Evolutionary conservation across 2,329 filamentous ascomycete genomes (phyloP).

Genomic region (Neofusicoccum ribis): DNA sequence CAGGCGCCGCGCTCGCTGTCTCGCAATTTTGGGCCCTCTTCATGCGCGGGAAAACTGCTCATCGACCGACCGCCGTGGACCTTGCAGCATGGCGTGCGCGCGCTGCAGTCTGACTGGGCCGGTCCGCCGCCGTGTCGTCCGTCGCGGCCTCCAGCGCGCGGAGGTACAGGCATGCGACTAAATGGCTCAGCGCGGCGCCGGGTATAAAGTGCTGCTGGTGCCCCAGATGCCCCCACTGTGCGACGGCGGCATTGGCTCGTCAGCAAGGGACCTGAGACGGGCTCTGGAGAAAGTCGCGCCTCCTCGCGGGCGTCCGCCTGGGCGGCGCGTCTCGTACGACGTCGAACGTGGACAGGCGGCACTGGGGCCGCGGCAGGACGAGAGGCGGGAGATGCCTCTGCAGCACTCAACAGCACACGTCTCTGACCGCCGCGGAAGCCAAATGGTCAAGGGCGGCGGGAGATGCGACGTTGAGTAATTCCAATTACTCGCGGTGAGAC

Average conservation of each 20-base stretch:
- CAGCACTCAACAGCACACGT: conserved; percentile 9
- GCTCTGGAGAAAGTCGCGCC: conserved; percentile 3
- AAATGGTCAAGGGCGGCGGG: neutral
- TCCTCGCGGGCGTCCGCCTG: neutral
- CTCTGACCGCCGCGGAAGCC: conserved; percentile 4
- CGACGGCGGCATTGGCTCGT: neutral
- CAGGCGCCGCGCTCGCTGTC: neutral
- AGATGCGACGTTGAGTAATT: conserved; percentile 4
- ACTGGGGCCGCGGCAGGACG: conserved; percentile 1
- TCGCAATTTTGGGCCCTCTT: conserved; percentile 16
- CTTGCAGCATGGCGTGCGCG: conserved; percentile 12
- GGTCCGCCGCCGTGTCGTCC: neutral
- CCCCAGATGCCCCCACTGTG: conserved; percentile 7
- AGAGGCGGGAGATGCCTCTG: neutral
- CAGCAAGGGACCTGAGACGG: neutral
- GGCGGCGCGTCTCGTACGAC: conserved; percentile 8
- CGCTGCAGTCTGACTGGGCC: neutral
- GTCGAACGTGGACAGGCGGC: conserved; percentile 11
- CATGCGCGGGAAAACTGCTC: conserved; percentile 12
- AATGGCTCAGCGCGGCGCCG: conserved; percentile 6
- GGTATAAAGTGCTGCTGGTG: conserved; percentile 11
- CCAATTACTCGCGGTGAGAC: conserved; percentile 12
- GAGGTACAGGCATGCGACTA: neutral
- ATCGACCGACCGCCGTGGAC: neutral
- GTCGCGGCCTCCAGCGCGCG: neutral